Evolutionary conservation across 2,329 filamentous ascomycete genomes (phyloP).

Genomic region (Xylariaceae sp.): DNA sequence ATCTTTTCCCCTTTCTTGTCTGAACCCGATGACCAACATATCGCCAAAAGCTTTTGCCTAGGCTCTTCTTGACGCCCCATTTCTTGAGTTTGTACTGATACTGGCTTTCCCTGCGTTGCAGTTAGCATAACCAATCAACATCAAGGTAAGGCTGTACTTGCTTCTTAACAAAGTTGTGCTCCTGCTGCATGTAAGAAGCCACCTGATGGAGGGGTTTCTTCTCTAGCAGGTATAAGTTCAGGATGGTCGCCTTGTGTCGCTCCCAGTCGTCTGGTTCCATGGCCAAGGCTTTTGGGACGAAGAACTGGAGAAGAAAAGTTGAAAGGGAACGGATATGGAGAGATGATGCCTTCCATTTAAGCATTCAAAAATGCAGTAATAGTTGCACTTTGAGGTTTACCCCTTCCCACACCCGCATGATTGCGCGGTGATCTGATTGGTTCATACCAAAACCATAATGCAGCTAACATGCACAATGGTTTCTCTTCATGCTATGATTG

Average conservation of each 20-base stretch:
- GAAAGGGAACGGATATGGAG: too few species aligned
- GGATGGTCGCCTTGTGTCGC: constrained; percentile 9
- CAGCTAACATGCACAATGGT: too few species aligned
- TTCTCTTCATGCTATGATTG: too few species aligned
- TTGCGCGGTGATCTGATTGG: too few species aligned
- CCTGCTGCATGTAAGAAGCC: background rate
- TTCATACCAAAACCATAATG: too few species aligned
- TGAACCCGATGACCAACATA: background rate
- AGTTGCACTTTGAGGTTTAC: too few species aligned
- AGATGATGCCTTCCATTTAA: too few species aligned
- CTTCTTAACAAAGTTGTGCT: constrained; percentile 10
- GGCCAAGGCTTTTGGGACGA: background rate
- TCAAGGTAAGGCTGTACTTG: background rate
- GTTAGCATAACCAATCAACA: background rate
- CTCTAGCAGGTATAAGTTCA: constrained; percentile 2
- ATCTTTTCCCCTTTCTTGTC: background rate
- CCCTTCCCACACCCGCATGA: too few species aligned
- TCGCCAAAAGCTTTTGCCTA: background rate
- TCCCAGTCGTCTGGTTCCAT: constrained; percentile 20
- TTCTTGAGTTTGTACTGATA: constrained; percentile 22
- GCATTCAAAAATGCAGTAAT: too few species aligned
- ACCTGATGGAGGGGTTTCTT: background rate
- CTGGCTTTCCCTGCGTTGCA: background rate
- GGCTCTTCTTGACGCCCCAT: constrained; percentile 16
- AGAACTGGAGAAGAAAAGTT: too few species aligned